Base-by-base conservation (phyloP, 1,284 basidiomycete species). In the Stygiomarasmius scandens region DNA sequence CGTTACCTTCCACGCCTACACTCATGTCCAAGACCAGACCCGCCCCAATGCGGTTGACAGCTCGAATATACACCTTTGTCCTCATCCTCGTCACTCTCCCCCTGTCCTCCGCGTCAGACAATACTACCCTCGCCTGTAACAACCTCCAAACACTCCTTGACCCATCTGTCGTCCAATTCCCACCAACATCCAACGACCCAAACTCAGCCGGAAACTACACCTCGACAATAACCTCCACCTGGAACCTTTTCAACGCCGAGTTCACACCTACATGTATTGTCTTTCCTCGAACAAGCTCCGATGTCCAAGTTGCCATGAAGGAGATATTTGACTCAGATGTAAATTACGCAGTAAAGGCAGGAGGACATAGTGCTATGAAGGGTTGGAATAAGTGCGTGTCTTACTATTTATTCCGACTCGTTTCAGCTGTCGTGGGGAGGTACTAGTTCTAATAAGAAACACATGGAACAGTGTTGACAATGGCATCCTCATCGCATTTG, bases 381-480 rank as follows among this genome's bases (percentile, higher is more conserved):
- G 74, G 71, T n/a, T 77, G 75, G 75, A 74, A 77, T 63, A 74
- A 65, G 74, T 75, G 55, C 53, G 74, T 67, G 22, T 51, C 19
- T n/a, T 54, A 9, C 19, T 25, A 50, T 29, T 53, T 52, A n/a
- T 24, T 43, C 12, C 22, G 1, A 14, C 16, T 41, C 24, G 43
- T n/a, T 20, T 23, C 22, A 43, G 34, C 24, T 23, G 22, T 14
- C 8, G 20, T 32, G 14, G 46, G n/a, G n/a, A n/a, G n/a, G n/a
- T n/a, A n/a, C 16, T 53, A 44, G 23, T 19, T 9, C 36, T 20
- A 34, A 6, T 32, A 5, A 10, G 14, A 14, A 24, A 36, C 43
- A n/a, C 0, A 23, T 10, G 22, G 47, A 36, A 16, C 14, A 56
- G 74, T 41, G 69, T 72, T 23, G 61, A 73, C 27, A 64, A 70